Evolutionary conservation across 331 rosid species (phyloP), one percentile per base, ranked within the genome.

Genomic region (Saraca asoca): DNA sequence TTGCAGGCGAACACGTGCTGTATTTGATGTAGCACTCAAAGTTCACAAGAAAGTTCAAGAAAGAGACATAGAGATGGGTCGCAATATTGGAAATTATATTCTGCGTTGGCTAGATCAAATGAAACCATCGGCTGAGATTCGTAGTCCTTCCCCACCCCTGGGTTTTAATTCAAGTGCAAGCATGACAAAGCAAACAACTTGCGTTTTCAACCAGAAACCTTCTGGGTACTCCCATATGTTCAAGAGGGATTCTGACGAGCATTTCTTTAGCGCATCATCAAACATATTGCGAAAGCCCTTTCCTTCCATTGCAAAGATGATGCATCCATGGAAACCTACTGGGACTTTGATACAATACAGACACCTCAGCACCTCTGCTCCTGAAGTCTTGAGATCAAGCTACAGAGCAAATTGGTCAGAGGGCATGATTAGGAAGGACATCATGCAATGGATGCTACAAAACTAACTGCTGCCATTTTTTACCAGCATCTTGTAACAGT

Each of bases 91-190:
- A 12, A 93, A 90, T 78, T 78, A 83, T 73, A 90, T 90, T 64
- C 72, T 88, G 54, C 81, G 97, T 19, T 80, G 76, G 63, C 87
- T 93, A 43, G 95, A 90, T 78, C 72, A 81, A 48, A 68, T 84
- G 74, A 90, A 93, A 60, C 98, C 98, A 17, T 85, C 94, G 12
- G 98, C 97, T 58, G 81, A 83, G 68, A 90, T 93, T 59, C 97
- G 91, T 0, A 72, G 83, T 24, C 80, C 62, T 5, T 50, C 68
- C 35, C 29, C 74, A 29, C 68, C 76, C 33, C 33, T 55, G 9
- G 69, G 74, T 68, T 35, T 51, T 24, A 70, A 58, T 70, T 73
- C 85, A 6, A 69, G 31, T 24, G 31, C 31, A 24, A 24, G 31
- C 1, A 24, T 19, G 62, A 73, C 76, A 38, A 85, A 81, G 75